phyloP scores from a whole-genome alignment of 2,329 filamentous ascomycete genomes.

The Thielaviopsis euricoi region DNA sequence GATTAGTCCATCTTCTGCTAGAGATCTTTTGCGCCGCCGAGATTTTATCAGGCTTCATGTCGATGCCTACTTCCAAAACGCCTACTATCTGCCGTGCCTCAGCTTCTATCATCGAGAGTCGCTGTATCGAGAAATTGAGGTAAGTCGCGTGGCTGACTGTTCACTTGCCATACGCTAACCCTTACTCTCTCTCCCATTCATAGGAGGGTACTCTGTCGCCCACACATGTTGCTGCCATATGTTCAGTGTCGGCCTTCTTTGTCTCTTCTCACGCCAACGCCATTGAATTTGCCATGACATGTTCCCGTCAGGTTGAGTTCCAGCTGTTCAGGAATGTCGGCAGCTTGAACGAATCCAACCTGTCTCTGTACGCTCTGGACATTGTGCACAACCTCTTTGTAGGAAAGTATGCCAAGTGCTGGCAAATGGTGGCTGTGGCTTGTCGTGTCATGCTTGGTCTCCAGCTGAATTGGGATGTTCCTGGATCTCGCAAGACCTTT shows the following conservation, averaged over 20 bases:
- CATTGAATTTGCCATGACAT: conserved; percentile 22
- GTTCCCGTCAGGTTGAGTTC: conserved; percentile 23
- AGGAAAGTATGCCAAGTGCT: conserved; percentile 23
- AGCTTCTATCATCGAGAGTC: conserved; percentile 23
- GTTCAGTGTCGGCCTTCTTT: conserved; percentile 22
- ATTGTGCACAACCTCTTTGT: conserved; percentile 22
- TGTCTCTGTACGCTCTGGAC: conserved; percentile 22
- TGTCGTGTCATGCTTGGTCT: conserved; percentile 22
- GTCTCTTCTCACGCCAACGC: conserved; percentile 20
- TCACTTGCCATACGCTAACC: background rate
- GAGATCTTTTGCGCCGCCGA: conserved; percentile 20
- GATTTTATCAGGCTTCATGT: conserved; percentile 22
- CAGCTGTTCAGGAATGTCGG: conserved; percentile 25
- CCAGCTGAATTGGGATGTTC: conserved; percentile 24
- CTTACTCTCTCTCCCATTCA: background rate
- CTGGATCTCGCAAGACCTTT: conserved; percentile 18
- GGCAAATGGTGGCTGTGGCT: conserved; percentile 24
- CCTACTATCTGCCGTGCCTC: conserved; percentile 24
- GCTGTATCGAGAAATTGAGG: conserved; percentile 21
- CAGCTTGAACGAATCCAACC: conserved; percentile 20
- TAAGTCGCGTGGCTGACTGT: conserved; percentile 9
- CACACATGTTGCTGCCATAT: conserved; percentile 22
- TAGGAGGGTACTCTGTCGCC: conserved; percentile 21
- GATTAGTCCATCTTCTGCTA: conserved; percentile 7
- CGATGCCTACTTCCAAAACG: conserved; percentile 23